Evolutionary conservation across 2,329 filamentous ascomycete species (phyloP), one percentile per base, ranked within the genome.

Genomic region (Sphaerulina populicola): DNA sequence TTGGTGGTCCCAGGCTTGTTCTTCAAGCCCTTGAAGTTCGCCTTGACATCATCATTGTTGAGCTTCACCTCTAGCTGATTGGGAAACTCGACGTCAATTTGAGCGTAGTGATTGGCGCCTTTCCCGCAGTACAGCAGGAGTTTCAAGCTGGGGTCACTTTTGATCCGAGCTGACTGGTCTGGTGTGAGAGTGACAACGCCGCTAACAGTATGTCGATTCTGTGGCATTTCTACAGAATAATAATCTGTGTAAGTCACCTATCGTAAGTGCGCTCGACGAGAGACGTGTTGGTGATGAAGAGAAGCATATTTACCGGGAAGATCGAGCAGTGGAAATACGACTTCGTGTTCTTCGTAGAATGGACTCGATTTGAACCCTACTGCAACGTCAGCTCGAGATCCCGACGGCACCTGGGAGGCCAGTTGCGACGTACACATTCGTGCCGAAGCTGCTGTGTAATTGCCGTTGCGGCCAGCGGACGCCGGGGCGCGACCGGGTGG

Each of bases 1-100:
- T 88, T 83, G 37, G 93, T 98, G 40, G 93, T 94, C 18, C 93
- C 93, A 6, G 91, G 88, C 68, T 93, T 94, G 68, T 95, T 96
- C 71, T 98, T 98, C 55, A 98, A 71, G 4, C 93, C 93, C 60
- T 93, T 86, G 59, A 94, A 77, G 66, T 97, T 98, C n/a, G 86
- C 85, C 68, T 91, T 93, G 59, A 96, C 78, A 51, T 96, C 88
- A 31, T 85, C 85, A 8, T 82, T 78, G 61, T 98, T 98, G 50
- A 95, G 81, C 66, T 89, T 91, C 51, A 98, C 77, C 66, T 98
- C 93, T 30, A 93, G 86, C 70, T 96, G 89, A 61, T 91, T 82
- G 1, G 93, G 93, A 59, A 98, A 98, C 0, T 87, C 74, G 48
- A 98, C 82, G 55, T 97, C 88, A 45, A 72, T 72, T 33, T 72